These are phyloP conservation scores for Mortierella claussenii DNA, from an alignment of 192 early-diverging fungal genomes.

Conservation along the genomic window DNA sequence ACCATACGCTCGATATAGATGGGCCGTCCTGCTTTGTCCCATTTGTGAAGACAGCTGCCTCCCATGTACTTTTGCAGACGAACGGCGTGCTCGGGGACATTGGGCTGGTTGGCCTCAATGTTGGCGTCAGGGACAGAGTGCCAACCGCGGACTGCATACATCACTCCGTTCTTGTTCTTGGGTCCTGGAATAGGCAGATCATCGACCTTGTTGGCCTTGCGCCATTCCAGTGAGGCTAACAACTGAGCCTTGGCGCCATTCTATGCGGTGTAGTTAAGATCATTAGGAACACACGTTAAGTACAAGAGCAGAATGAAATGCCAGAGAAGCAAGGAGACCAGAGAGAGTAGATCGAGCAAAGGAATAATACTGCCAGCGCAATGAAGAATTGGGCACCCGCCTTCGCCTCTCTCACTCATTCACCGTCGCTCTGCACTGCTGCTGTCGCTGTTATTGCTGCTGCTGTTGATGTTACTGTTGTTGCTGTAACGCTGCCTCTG, in stretches of 20 bases:
- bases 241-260: slow-evolving; percentile 68
- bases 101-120: slow-evolving; percentile 61
- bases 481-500: too few relatives aligned
- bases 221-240: slow-evolving; percentile 69
- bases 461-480: too few relatives aligned
- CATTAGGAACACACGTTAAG: not conserved
- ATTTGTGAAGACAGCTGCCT: slow-evolving; percentile 84
- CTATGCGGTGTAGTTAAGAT: slow-evolving; percentile 45
- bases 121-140: slow-evolving; percentile 71
- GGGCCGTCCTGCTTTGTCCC: slow-evolving; percentile 89
- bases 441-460: too few relatives aligned
- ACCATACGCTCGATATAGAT: slow-evolving; percentile 94
- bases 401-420: too few relatives aligned
- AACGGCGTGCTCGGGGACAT: slow-evolving; percentile 71
- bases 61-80: slow-evolving; percentile 74
- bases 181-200: slow-evolving; percentile 65
- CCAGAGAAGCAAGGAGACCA: too few relatives aligned
- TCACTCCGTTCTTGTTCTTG: slow-evolving; percentile 66
- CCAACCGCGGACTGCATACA: slow-evolving; percentile 77
- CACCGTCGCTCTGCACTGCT: too few relatives aligned
- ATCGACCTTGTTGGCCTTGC: slow-evolving; percentile 67
- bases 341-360: too few relatives aligned
- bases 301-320: not conserved
- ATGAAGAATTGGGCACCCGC: too few relatives aligned
- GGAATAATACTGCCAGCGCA: too few relatives aligned